These are phyloP conservation scores for Lipomyces yamanashiensis DNA, from an alignment of 805 yeast genomes.

Conservation along the genomic window DNA sequence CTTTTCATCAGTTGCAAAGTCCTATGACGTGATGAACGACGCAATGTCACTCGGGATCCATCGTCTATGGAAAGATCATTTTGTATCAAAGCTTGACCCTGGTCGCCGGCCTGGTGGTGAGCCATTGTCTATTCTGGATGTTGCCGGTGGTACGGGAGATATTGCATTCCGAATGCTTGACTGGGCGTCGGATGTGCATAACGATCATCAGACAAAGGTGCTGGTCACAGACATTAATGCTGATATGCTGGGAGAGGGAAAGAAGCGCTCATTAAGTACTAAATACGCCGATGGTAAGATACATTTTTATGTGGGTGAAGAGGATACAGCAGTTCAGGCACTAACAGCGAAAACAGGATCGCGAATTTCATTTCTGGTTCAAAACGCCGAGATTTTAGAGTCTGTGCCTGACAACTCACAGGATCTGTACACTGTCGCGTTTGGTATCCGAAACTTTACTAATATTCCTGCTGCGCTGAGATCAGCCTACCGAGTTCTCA, in stretches of 20 bases:
- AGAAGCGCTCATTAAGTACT: slow-evolving; percentile 63
- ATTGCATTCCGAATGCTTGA: slow-evolving; percentile 94
- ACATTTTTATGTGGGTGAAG: slow-evolving; percentile 30
- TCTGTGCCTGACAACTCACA: slow-evolving; percentile 82
- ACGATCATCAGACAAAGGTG: slow-evolving; percentile 79
- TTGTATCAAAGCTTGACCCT: slow-evolving; percentile 85
- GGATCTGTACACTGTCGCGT: slow-evolving; percentile 94
- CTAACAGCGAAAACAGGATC: slow-evolving; percentile 35
- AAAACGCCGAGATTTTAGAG: slow-evolving; percentile 90
- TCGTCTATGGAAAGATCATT: slow-evolving; percentile 91
- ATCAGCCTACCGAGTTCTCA: slow-evolving; percentile 93
- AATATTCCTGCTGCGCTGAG: slow-evolving; percentile 89
- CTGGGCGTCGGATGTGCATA: slow-evolving; percentile 79
- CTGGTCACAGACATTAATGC: slow-evolving; percentile 93
- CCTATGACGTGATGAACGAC: slow-evolving; percentile 96
- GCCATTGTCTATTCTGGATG: slow-evolving; percentile 88
- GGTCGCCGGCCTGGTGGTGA: slow-evolving; percentile 87
- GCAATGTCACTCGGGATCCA: slow-evolving; percentile 97
- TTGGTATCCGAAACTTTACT: slow-evolving; percentile 96
- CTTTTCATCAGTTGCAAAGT: slow-evolving; percentile 91
- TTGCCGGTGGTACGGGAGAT: slow-evolving; percentile 99
- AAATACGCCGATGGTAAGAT: slow-evolving; percentile 65
- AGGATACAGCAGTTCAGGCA: slow-evolving; percentile 38
- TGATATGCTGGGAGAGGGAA: slow-evolving; percentile 94
- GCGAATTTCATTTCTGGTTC: slow-evolving; percentile 80